Conservation (phyloP, 176 grass and related monocot species). For the Musa beccarii region DNA sequence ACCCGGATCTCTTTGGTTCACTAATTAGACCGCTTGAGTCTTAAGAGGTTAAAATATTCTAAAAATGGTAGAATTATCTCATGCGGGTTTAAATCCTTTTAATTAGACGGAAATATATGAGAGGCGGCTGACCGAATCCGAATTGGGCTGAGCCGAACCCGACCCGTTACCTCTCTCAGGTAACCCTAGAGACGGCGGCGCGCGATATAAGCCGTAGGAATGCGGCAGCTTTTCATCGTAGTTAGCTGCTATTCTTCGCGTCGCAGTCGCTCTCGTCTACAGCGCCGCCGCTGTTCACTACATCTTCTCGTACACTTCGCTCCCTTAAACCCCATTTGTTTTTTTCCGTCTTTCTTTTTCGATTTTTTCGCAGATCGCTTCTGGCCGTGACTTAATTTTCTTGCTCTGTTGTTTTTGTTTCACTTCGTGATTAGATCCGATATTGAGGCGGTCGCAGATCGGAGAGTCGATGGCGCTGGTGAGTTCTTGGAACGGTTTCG, state of each 20-base stretch:
- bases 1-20: too few relatives aligned
- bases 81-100: too few relatives aligned
- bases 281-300: neutral
- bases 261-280: neutral
- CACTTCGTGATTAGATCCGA: neutral
- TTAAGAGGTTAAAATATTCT: too few relatives aligned
- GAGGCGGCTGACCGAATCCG: neutral
- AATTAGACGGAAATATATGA: too few relatives aligned
- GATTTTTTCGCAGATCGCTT: neutral
- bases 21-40: too few relatives aligned
- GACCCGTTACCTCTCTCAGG: neutral
- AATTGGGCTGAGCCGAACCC: neutral
- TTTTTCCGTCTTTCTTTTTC: neutral
- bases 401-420: neutral
- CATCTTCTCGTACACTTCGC: neutral
- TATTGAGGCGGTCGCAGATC: neutral
- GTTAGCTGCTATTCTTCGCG: neutral
- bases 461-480: slow-evolving; percentile 1
- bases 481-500: too few relatives aligned
- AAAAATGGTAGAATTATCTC: too few relatives aligned
- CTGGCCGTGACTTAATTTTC: neutral
- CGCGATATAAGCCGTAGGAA: neutral
- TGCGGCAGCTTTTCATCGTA: neutral
- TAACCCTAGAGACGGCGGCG: neutral
- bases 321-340: neutral